These are phyloP conservation scores for Aspergillus sp. DNA, from an alignment of 2,329 filamentous ascomycete species.

Conservation along the genomic window DNA sequence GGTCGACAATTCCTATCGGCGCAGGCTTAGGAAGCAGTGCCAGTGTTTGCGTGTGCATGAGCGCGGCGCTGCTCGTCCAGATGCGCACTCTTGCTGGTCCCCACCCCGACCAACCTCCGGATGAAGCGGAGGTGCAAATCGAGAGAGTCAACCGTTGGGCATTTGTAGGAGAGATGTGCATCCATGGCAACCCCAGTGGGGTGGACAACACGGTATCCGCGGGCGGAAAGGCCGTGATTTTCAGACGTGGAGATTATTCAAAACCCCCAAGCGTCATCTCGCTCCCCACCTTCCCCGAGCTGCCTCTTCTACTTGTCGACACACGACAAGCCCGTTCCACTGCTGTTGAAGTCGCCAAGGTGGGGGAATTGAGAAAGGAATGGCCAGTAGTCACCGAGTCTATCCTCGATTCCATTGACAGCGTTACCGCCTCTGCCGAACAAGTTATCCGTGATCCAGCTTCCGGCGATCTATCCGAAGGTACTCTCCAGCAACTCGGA, in stretches of 20 bases:
- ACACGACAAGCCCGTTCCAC: slow-evolving; percentile 88
- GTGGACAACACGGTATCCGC: slow-evolving; percentile 96
- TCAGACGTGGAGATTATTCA: slow-evolving; percentile 74
- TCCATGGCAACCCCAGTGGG: slow-evolving; percentile 93
- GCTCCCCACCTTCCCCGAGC: slow-evolving; percentile 84
- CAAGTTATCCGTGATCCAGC: slow-evolving; percentile 57
- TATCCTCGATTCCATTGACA: slow-evolving; percentile 82
- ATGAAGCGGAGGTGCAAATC: slow-evolving; percentile 85
- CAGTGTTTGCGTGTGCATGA: slow-evolving; percentile 88
- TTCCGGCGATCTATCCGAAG: slow-evolving; percentile 65
- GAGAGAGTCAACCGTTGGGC: slow-evolving; percentile 98
- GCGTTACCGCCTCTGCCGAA: slow-evolving; percentile 57
- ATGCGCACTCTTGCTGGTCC: slow-evolving; percentile 85
- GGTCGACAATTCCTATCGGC: slow-evolving; percentile 90
- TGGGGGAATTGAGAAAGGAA: slow-evolving; percentile 66
- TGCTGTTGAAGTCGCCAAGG: slow-evolving; percentile 80
- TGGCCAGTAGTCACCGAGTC: slow-evolving; percentile 76
- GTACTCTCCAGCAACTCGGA: slow-evolving; percentile 71
- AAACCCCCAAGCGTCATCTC: slow-evolving; percentile 75
- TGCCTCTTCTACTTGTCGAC: slow-evolving; percentile 86
- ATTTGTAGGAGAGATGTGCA: slow-evolving; percentile 94
- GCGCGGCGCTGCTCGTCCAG: slow-evolving; percentile 80
- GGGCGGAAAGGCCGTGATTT: slow-evolving; percentile 91
- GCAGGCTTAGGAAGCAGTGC: slow-evolving; percentile 90
- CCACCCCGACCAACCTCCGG: slow-evolving; percentile 83